phyloP scores from a whole-genome alignment of 306 rosid genomes.

The Glycine latifolia region DNA sequence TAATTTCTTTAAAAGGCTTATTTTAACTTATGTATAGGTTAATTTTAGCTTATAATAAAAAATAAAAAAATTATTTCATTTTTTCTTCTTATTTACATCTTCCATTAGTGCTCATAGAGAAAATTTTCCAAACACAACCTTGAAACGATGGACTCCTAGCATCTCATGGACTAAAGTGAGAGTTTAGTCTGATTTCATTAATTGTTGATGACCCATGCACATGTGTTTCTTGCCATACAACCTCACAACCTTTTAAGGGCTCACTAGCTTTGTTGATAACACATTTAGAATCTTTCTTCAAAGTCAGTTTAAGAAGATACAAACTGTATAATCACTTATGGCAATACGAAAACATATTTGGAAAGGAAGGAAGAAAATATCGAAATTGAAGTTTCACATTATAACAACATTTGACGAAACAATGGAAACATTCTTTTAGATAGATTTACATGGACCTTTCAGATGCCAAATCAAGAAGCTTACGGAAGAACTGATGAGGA shows the following conservation, averaged over 20 bases:
- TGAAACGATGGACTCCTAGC: not conserved
- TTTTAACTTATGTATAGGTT: no score
- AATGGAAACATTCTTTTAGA: not conserved
- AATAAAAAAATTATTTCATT: no score
- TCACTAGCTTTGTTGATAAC: not conserved
- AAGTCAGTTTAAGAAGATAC: not conserved
- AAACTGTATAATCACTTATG: constrained; percentile 7
- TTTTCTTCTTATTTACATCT: no score
- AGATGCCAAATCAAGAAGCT: constrained; percentile 79
- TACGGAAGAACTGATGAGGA: constrained; percentile 89
- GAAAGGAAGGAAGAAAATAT: constrained; percentile 4
- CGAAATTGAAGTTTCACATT: constrained; percentile 25
- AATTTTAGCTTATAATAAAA: no score
- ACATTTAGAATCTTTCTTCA: not conserved
- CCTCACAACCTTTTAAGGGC: not conserved
- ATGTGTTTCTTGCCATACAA: not conserved
- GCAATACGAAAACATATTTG: constrained; percentile 19
- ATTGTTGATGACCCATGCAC: not conserved
- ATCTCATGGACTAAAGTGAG: not conserved
- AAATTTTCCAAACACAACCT: not conserved
- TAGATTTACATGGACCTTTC: constrained; percentile 62
- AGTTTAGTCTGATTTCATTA: not conserved
- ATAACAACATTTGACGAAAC: constrained; percentile 25
- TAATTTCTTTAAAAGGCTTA: no score
- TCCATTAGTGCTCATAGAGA: no score